These are phyloP conservation scores for Chloropicon primus DNA, from an alignment of 139 green algal genomes.

Conservation along the genomic window DNA sequence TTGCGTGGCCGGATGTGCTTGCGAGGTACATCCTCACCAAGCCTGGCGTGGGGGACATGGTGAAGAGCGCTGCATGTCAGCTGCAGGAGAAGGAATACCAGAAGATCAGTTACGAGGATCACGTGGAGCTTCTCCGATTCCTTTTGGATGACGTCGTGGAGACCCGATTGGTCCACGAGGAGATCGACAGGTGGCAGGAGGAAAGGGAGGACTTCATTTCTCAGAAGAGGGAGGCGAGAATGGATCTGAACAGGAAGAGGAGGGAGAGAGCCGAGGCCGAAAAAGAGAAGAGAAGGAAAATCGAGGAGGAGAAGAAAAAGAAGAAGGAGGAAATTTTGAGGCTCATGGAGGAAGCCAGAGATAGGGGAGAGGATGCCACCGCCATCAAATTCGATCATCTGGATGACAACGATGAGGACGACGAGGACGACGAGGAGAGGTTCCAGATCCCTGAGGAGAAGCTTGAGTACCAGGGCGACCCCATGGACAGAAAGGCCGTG, in stretches of 20 bases:
- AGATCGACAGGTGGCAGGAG: neutral
- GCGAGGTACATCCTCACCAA: neutral
- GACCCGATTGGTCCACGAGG: neutral
- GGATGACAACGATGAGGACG: neutral
- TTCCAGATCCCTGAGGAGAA: neutral
- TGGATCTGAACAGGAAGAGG: neutral
- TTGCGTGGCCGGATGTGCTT: neutral
- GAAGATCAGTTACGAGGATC: neutral
- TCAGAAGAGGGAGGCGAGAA: neutral
- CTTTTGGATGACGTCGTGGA: neutral
- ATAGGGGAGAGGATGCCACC: neutral
- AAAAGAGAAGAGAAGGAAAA: neutral
- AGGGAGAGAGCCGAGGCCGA: neutral
- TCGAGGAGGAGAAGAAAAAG: neutral
- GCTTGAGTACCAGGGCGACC: neutral
- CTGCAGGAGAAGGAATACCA: neutral
- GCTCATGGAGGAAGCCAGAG: neutral
- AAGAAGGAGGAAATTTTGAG: neutral
- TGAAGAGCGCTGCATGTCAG: neutral
- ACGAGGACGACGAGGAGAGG: neutral
- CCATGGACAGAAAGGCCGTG: neutral
- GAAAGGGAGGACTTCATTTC: neutral
- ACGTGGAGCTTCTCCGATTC: neutral
- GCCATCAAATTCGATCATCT: neutral
- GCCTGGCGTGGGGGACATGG: neutral